A percentile compares a stretch with the other conserved stretches of the same genome.
Conservation (phyloP, 169 alveolate genomes). For the Pseudocohnilembus persalinus region DNA sequence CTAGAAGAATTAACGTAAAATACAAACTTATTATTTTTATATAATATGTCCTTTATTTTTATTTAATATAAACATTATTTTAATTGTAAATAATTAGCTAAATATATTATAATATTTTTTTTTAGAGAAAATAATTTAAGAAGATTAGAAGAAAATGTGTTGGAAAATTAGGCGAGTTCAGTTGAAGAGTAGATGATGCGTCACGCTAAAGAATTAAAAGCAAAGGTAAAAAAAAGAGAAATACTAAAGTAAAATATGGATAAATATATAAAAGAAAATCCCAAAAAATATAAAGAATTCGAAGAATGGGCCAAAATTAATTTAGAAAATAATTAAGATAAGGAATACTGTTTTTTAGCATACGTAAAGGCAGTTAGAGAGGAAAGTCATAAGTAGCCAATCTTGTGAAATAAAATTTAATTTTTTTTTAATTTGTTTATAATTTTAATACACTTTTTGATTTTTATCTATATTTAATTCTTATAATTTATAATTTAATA, state of each 20-base stretch:
- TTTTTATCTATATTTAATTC: too few species aligned
- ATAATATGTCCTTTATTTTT: slow-evolving; percentile 5
- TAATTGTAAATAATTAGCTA: slow-evolving; percentile 33
- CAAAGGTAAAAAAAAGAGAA: slow-evolving; percentile 41
- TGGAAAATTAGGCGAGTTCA: slow-evolving; percentile 6
- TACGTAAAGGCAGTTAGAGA: background rate
- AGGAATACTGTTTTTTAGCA: background rate
- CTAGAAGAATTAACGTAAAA: slow-evolving; percentile 4
- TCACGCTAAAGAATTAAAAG: slow-evolving; percentile 45
- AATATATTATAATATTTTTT: slow-evolving; percentile 25
- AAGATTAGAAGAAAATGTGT: slow-evolving; percentile 2
- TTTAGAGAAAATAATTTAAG: slow-evolving; percentile 23
- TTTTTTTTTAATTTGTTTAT: too few species aligned
- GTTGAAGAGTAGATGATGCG: slow-evolving; percentile 49
- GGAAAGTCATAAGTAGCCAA: background rate
- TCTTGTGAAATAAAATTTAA: too few species aligned
- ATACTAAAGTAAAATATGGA: background rate
- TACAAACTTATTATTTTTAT: slow-evolving; percentile 10
- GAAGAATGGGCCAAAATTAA: background rate
- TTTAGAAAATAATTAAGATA: background rate
- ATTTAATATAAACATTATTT: slow-evolving; percentile 19
- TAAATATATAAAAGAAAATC: background rate
- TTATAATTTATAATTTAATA: too few species aligned
- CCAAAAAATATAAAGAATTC: background rate
- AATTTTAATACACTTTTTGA: too few species aligned